Evolutionary conservation across 2,329 filamentous ascomycete genomes (phyloP).

Genomic region (Fusarium sp.): DNA sequence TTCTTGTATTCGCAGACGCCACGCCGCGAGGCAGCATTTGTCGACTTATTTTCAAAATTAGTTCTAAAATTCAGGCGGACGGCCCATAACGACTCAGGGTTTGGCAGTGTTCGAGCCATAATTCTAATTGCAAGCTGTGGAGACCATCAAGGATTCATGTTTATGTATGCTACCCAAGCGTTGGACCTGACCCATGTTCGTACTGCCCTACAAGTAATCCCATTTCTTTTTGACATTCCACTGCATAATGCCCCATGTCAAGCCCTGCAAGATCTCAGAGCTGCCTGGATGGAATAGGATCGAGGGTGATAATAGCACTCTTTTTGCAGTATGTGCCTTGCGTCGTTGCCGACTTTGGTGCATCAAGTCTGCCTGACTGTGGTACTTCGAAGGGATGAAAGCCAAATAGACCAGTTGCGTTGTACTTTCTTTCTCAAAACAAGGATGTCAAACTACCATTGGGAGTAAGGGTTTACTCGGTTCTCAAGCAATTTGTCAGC

Average conservation of each 20-base stretch:
- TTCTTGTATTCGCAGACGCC: constrained; percentile 16
- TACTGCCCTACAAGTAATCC: background rate
- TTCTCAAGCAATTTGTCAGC: background rate
- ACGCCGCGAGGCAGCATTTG: background rate
- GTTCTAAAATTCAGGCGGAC: constrained; percentile 9
- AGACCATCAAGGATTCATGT: background rate
- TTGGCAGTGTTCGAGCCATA: constrained; percentile 7
- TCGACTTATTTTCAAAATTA: constrained; percentile 14
- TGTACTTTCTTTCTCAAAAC: background rate
- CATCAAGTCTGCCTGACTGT: background rate
- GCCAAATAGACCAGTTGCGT: background rate
- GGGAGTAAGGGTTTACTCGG: background rate
- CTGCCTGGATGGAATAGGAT: background rate
- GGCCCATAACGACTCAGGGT: background rate
- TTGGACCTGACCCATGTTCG: background rate
- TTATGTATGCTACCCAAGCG: background rate
- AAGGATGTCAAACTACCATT: background rate
- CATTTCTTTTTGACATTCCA: background rate
- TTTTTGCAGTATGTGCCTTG: background rate
- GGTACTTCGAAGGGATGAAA: fast-evolving
- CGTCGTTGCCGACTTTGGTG: background rate
- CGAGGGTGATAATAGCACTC: background rate
- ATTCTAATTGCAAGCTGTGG: constrained; percentile 24
- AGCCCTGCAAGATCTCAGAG: background rate
- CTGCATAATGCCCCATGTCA: background rate